Percentiles rank a stretch among this genome's conserved stretches.
These are phyloP conservation scores for Tetrapisispora taiwanensis DNA, from an alignment of 805 yeast genomes.

Conservation along the genomic window DNA sequence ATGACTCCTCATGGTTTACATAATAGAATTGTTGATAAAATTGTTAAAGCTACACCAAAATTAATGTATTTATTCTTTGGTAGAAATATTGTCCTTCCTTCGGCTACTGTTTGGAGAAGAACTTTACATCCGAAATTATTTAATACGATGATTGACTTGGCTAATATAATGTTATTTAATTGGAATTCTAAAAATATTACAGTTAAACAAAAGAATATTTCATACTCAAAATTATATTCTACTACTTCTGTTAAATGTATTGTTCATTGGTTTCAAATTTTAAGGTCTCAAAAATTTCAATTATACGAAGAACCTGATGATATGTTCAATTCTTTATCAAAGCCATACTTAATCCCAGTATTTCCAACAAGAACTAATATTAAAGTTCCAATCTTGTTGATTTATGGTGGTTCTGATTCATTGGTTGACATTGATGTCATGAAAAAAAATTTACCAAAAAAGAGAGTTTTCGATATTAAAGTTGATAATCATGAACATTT, in stretches of 20 bases:
- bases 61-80: slow-evolving; percentile 67
- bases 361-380: slow-evolving; percentile 58
- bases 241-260: slow-evolving; percentile 85
- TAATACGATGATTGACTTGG: slow-evolving; percentile 50
- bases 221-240: slow-evolving; percentile 81
- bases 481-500: slow-evolving; percentile 74
- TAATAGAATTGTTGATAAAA: slow-evolving; percentile 62
- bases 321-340: slow-evolving; percentile 29
- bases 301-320: slow-evolving; percentile 67
- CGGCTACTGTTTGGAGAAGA: slow-evolving; percentile 69
- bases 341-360: slow-evolving; percentile 28
- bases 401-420: slow-evolving; percentile 75
- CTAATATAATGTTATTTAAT: slow-evolving; percentile 59
- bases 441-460: slow-evolving; percentile 53
- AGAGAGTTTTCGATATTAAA: slow-evolving; percentile 41
- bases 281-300: slow-evolving; percentile 65
- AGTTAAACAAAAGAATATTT: slow-evolving; percentile 61
- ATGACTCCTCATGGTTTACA: slow-evolving; percentile 82
- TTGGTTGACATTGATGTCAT: slow-evolving; percentile 78
- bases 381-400: slow-evolving; percentile 59
- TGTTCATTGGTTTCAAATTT: slow-evolving; percentile 95
- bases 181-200: slow-evolving; percentile 73
- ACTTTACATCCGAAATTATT: slow-evolving; percentile 25
- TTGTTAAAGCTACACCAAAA: slow-evolving; percentile 68
- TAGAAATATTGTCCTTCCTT: slow-evolving; percentile 58